These are phyloP conservation scores for Calycina marina DNA, from an alignment of 2,329 filamentous ascomycete species.

Conservation along the genomic window DNA sequence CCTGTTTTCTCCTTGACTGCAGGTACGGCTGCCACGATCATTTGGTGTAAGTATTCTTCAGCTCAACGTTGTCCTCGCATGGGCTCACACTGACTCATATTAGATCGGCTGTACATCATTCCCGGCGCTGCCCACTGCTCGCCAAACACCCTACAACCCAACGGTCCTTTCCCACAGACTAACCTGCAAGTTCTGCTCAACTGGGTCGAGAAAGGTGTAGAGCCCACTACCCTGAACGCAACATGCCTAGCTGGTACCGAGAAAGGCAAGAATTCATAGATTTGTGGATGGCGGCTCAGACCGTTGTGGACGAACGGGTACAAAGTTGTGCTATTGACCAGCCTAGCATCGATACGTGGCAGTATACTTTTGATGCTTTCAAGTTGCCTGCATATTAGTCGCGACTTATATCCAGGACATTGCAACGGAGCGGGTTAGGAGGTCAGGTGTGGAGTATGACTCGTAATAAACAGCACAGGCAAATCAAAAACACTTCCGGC, in stretches of 20 bases:
- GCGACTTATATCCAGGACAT: too few species aligned
- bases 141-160: constrained; percentile 29
- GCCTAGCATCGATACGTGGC: constrained; percentile 19
- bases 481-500: too few species aligned
- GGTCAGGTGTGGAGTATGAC: too few species aligned
- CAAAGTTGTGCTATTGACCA: constrained; percentile 16
- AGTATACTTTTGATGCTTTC: constrained; percentile 15
- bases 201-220: constrained; percentile 43
- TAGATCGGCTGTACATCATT: constrained; percentile 37
- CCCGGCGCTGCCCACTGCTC: constrained; percentile 38
- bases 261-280: constrained; percentile 23
- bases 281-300: constrained; percentile 28
- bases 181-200: constrained; percentile 59
- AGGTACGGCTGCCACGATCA: constrained; percentile 27
- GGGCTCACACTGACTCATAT: too few species aligned
- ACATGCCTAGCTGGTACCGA: constrained; percentile 23
- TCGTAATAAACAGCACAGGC: too few species aligned
- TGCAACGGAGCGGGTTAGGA: too few species aligned
- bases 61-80: too few species aligned
- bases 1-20: constrained; percentile 25
- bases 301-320: constrained; percentile 19
- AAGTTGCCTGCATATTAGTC: constrained; percentile 10
- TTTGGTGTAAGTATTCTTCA: too few species aligned
- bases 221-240: constrained; percentile 25
- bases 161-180: constrained; percentile 28